phyloP scores from a whole-genome alignment of 2,329 filamentous ascomycete species.

The Orbilia quercus region DNA sequence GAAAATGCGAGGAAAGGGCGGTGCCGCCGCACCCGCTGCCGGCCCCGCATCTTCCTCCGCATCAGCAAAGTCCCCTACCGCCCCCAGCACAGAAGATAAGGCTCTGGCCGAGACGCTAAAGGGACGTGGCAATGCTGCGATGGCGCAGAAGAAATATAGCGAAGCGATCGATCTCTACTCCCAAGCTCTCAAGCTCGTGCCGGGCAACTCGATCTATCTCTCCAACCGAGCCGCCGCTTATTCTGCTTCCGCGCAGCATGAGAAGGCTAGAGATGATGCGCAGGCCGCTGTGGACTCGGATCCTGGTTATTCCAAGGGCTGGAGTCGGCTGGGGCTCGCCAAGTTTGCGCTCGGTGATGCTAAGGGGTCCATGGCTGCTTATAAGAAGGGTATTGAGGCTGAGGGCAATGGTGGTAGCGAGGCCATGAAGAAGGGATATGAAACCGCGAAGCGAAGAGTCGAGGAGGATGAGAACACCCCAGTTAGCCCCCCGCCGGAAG shows the following conservation, averaged over 20 bases:
- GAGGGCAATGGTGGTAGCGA: constrained; percentile 95
- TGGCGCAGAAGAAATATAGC: constrained; percentile 91
- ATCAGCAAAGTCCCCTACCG: constrained; percentile 57
- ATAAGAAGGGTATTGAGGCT: constrained; percentile 88
- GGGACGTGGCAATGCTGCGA: constrained; percentile 89
- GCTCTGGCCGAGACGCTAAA: constrained; percentile 89
- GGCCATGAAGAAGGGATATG: constrained; percentile 95
- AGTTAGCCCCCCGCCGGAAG: constrained; percentile 66
- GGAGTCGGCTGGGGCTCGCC: constrained; percentile 91
- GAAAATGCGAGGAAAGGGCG: constrained; percentile 80
- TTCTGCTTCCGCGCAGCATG: constrained; percentile 84
- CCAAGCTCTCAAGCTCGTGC: constrained; percentile 81
- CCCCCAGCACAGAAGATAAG: constrained; percentile 69
- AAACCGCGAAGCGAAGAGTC: constrained; percentile 88
- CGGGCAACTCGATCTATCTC: constrained; percentile 93
- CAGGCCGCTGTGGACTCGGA: constrained; percentile 89
- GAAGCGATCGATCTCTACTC: constrained; percentile 87
- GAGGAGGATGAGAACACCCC: constrained; percentile 77
- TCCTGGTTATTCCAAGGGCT: constrained; percentile 95
- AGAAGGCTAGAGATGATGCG: constrained; percentile 84
- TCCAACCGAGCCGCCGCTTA: constrained; percentile 97
- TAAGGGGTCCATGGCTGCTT: constrained; percentile 92
- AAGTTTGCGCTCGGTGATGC: constrained; percentile 91
- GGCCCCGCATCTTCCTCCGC: constrained; percentile 63
- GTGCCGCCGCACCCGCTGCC: constrained; percentile 63